Conservation (phyloP, 2,329 filamentous ascomycete species). For the Seiridium cupressi region DNA sequence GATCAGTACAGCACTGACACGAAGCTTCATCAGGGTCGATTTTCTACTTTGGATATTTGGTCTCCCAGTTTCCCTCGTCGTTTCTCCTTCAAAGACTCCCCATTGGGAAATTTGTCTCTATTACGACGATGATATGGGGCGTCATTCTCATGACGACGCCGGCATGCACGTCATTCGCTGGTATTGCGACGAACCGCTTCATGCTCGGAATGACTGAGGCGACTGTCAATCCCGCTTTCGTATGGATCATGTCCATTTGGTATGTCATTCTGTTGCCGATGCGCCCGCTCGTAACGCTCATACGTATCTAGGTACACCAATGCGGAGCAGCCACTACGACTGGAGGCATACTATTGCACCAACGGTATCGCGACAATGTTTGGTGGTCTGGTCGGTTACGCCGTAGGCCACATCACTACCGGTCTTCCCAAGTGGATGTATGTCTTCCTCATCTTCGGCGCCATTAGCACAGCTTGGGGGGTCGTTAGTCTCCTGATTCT, state of each 20-base stretch:
- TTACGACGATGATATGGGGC: slow-evolving; percentile 46
- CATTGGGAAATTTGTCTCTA: slow-evolving; percentile 45
- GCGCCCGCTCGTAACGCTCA: background rate
- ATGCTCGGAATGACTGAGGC: slow-evolving; percentile 57
- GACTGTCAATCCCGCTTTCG: slow-evolving; percentile 50
- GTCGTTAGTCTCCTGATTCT: slow-evolving; percentile 55
- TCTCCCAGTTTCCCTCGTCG: slow-evolving; percentile 42
- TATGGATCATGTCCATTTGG: slow-evolving; percentile 33
- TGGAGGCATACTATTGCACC: slow-evolving; percentile 55
- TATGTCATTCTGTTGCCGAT: background rate
- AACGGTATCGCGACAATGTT: slow-evolving; percentile 63
- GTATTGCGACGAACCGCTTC: slow-evolving; percentile 54
- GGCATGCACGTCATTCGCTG: slow-evolving; percentile 51
- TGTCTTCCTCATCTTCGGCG: slow-evolving; percentile 57
- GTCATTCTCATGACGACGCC: slow-evolving; percentile 44
- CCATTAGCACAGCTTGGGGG: slow-evolving; percentile 55
- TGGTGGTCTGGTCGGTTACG: slow-evolving; percentile 57
- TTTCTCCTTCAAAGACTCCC: slow-evolving; percentile 45
- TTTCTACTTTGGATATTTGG: slow-evolving; percentile 50
- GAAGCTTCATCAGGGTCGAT: slow-evolving; percentile 37
- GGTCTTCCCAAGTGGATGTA: slow-evolving; percentile 29
- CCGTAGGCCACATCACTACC: slow-evolving; percentile 54
- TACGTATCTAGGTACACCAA: slow-evolving; percentile 26
- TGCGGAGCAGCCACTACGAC: slow-evolving; percentile 47
- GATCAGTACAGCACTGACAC: background rate